A percentile compares a stretch with the other conserved stretches of the same genome.
Evolutionary conservation across 2,329 filamentous ascomycete genomes (phyloP).

Genomic region (Trichoderma asperellum): DNA sequence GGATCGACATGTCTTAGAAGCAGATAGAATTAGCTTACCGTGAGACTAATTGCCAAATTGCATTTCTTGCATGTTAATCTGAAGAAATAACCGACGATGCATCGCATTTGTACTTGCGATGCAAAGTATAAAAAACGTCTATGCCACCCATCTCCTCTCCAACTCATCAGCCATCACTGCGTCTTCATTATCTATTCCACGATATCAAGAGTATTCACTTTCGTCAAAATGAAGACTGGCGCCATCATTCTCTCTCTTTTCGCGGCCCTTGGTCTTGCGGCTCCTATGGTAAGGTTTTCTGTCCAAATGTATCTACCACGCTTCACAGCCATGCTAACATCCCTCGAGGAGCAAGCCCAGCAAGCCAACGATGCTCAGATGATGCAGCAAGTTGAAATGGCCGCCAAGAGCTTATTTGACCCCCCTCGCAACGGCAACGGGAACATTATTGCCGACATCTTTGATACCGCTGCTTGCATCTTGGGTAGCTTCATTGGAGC

Average conservation of each 20-base stretch:
- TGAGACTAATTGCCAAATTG: neutral
- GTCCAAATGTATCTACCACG: neutral
- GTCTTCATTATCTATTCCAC: neutral
- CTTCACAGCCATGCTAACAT: neutral
- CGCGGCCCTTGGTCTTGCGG: constrained; percentile 5
- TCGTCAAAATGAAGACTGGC: constrained; percentile 11
- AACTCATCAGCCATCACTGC: neutral
- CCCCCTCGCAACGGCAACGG: constrained; percentile 10
- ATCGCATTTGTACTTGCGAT: neutral
- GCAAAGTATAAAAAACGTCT: neutral
- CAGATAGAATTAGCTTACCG: neutral
- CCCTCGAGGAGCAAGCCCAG: constrained; percentile 1
- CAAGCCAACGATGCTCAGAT: constrained; percentile 6
- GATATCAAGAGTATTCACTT: neutral
- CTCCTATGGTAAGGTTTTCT: neutral
- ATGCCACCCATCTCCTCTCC: neutral
- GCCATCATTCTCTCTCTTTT: constrained; percentile 11
- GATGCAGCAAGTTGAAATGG: constrained; percentile 1
- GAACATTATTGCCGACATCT: constrained; percentile 12
- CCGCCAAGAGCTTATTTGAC: neutral
- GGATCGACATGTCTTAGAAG: neutral
- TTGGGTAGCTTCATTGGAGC: constrained; percentile 3
- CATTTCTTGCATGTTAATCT: too few relatives aligned
- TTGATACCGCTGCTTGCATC: constrained; percentile 20
- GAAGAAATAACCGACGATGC: neutral